Base-by-base conservation (phyloP, 2,329 filamentous ascomycete genomes). In the Podosphaera fusca region DNA sequence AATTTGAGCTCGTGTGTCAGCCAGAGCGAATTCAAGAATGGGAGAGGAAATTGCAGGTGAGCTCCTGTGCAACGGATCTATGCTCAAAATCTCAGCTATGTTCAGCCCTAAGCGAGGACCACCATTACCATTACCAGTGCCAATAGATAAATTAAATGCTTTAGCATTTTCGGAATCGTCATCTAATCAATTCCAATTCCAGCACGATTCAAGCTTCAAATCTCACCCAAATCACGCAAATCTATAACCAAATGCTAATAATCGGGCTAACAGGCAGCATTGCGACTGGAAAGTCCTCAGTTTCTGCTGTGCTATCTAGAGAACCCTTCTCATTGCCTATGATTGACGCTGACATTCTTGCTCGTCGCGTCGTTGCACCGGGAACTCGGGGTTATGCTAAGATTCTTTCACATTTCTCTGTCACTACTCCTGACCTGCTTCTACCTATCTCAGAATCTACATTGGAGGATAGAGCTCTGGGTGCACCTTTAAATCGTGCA, bases 191-290 rank as follows among this genome's bases (percentile, higher is more conserved):
- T 21, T 21, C 21, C 21, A 21, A 21, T 21, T 21, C 21, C 21
- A 21, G 21, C 21, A 21, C 21, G 21, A 1, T 21, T 21, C 21
- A 21, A 21, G 21, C 1, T 21, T 21, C 21, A 21, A 21, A 21
- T 21, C 21, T 21, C 21, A 21, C 21, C 21, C 21, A 21, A 21
- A 21, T 21, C 21, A 1, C 21, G 21, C 21, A 21, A 21, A 21
- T 21, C 21, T 21, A 21, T 1, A 21, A 21, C 38, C 10, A 42
- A 56, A 96, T 96, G 92, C 79, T 96, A 54, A 81, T 98, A 66
- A 88, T 98, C 64, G 92, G 92, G 58, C 80, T 98, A 33, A 98
- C 92, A 7, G 92, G 92, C 68, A 95, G 89, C 60, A 96, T 98
- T 67, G 92, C 92, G 59, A 98, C 92, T 4, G 92, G 92, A 69